These are phyloP conservation scores for Cytospora paraplurivora DNA, from an alignment of 2,329 filamentous ascomycete genomes.

Conservation along the genomic window DNA sequence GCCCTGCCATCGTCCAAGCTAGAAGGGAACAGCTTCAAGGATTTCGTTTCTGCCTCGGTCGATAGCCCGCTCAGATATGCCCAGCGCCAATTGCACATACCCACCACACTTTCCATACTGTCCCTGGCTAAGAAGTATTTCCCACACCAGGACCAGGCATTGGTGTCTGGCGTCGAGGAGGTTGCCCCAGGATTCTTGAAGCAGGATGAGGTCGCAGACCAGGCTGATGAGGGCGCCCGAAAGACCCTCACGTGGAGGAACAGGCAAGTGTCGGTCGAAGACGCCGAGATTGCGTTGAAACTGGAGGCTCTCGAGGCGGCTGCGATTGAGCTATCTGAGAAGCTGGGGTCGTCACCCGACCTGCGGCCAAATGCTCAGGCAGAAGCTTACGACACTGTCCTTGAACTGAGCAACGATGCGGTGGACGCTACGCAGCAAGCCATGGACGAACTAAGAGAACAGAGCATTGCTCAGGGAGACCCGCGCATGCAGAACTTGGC, in stretches of 20 bases:
- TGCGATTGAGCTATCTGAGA: slow-evolving; percentile 51
- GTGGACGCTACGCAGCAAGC: slow-evolving; percentile 91
- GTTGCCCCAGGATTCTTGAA: slow-evolving; percentile 69
- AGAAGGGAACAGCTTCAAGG: slow-evolving; percentile 79
- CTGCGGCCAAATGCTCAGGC: slow-evolving; percentile 68
- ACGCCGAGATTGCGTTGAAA: slow-evolving; percentile 86
- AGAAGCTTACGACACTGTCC: slow-evolving; percentile 85
- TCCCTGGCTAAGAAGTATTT: slow-evolving; percentile 80
- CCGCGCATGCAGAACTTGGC: slow-evolving; percentile 88
- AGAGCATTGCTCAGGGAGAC: slow-evolving; percentile 83
- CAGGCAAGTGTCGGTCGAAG: slow-evolving; percentile 83
- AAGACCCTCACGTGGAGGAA: slow-evolving; percentile 84
- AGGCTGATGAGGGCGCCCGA: slow-evolving; percentile 54
- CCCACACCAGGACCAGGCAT: slow-evolving; percentile 60
- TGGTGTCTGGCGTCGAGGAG: slow-evolving; percentile 69
- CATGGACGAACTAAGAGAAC: slow-evolving; percentile 84
- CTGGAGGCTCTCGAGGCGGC: slow-evolving; percentile 68
- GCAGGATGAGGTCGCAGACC: slow-evolving; percentile 56
- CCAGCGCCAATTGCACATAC: slow-evolving; percentile 86
- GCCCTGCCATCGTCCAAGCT: slow-evolving; percentile 62
- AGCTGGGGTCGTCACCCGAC: slow-evolving; percentile 47
- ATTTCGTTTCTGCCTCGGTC: slow-evolving; percentile 80
- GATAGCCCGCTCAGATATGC: slow-evolving; percentile 94
- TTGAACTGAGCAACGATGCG: slow-evolving; percentile 88
- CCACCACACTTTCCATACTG: slow-evolving; percentile 79